A percentile compares a stretch with the other conserved stretches of the same genome.
phyloP scores from a whole-genome alignment of 129 eudicot species.

The Escallonia rubra region DNA sequence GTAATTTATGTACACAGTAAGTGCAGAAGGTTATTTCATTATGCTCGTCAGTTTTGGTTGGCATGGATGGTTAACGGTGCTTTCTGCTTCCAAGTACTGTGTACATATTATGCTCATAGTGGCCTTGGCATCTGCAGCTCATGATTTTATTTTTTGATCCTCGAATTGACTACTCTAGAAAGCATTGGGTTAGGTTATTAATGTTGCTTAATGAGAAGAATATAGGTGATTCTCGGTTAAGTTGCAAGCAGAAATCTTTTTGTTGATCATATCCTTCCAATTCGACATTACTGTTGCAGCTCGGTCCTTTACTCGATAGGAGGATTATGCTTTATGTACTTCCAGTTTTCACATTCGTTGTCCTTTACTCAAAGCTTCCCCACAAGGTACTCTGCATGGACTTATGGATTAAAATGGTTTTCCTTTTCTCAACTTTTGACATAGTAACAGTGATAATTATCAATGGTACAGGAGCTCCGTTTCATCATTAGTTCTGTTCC shows the following conservation, averaged over 20 bases:
- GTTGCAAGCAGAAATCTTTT: background rate
- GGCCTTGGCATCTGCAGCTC: too few relatives aligned
- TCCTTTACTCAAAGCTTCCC: constrained; percentile 95
- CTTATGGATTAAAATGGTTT: background rate
- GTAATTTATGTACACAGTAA: too few relatives aligned
- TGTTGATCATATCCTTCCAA: background rate
- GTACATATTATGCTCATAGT: too few relatives aligned
- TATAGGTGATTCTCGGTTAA: background rate
- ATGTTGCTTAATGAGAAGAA: too few relatives aligned
- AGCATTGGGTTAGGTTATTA: too few relatives aligned
- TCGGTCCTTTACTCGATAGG: constrained; percentile 77
- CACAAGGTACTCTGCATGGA: constrained; percentile 68
- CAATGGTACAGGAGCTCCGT: constrained; percentile 82
- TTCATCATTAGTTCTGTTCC: constrained; percentile 92
- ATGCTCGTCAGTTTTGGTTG: too few relatives aligned
- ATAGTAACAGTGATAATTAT: background rate
- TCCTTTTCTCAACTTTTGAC: constrained; percentile 8
- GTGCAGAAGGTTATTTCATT: too few relatives aligned
- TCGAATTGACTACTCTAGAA: too few relatives aligned
- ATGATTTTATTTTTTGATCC: too few relatives aligned
- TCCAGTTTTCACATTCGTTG: constrained; percentile 75
- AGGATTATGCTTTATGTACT: constrained; percentile 58
- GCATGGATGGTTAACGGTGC: too few relatives aligned
- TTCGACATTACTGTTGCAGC: constrained; percentile 40
- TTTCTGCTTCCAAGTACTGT: too few relatives aligned